phyloP scores from a whole-genome alignment of 768 basidiomycete genomes.

The Termitomyces sp. region DNA sequence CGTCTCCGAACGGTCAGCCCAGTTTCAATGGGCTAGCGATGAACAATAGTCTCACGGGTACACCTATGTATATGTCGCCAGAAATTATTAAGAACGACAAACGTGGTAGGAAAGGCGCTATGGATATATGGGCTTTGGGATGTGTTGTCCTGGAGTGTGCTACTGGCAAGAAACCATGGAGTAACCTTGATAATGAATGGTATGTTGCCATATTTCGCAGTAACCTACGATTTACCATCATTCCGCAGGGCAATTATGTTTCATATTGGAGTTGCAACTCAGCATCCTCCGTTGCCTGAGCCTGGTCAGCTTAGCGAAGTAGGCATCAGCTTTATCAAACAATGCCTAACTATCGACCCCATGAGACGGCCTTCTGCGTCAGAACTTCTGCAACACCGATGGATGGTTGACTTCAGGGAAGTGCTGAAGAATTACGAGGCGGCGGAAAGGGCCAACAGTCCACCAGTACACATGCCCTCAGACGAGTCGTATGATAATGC shows the following conservation, averaged over 20 bases:
- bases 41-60: slow-evolving; percentile 89
- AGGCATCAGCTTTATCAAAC: slow-evolving; percentile 91
- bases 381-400: slow-evolving; percentile 83
- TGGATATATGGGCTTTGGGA: slow-evolving; percentile 98
- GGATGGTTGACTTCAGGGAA: slow-evolving; percentile 83
- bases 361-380: slow-evolving; percentile 75
- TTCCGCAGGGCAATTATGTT: slow-evolving; percentile 95
- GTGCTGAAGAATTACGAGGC: slow-evolving; percentile 65
- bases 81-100: slow-evolving; percentile 96
- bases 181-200: slow-evolving; percentile 99
- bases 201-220: slow-evolving; percentile 25
- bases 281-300: slow-evolving; percentile 94
- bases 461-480: slow-evolving; percentile 37
- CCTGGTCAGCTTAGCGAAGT: slow-evolving; percentile 80
- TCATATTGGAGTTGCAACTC: slow-evolving; percentile 94
- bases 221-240: not conserved
- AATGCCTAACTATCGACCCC: slow-evolving; percentile 86
- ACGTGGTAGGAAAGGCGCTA: slow-evolving; percentile 84
- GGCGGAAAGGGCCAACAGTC: slow-evolving; percentile 46
- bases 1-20: slow-evolving; percentile 21
- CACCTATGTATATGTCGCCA: slow-evolving; percentile 99
- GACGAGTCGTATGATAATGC: slow-evolving; percentile 47
- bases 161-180: slow-evolving; percentile 97
- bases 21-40: slow-evolving; percentile 42
- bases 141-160: slow-evolving; percentile 97